Percentiles rank a stretch among this genome's conserved stretches.
These are phyloP conservation scores for Glutinoglossum americanum DNA, from an alignment of 495 filamentous ascomycete species.

Conservation along the genomic window DNA sequence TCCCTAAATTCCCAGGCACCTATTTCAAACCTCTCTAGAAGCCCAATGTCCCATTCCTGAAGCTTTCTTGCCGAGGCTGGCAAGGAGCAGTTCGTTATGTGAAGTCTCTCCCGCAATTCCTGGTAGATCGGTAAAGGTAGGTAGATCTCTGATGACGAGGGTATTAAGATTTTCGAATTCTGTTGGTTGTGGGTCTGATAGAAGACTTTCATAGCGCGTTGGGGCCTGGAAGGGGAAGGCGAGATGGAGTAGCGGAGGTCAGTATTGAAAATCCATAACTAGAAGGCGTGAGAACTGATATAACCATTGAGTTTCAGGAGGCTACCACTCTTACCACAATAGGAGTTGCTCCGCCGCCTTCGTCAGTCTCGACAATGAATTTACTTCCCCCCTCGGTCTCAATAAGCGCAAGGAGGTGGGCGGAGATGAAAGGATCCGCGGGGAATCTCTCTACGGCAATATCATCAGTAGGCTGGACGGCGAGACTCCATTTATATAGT, in stretches of 20 bases:
- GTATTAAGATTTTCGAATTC: neutral
- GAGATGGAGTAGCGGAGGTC: conserved; percentile 41
- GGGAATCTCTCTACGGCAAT: neutral
- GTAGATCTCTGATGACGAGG: conserved; percentile 26
- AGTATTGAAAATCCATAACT: conserved; percentile 51
- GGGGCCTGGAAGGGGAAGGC: conserved; percentile 11
- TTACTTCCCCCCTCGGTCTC: conserved; percentile 26
- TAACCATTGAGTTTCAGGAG: neutral
- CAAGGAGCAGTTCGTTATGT: conserved; percentile 28
- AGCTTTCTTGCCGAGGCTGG: conserved; percentile 34
- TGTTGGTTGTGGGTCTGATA: conserved; percentile 19
- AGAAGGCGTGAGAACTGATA: conserved; percentile 4
- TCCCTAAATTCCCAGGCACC: no score
- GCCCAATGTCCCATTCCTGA: conserved; percentile 43
- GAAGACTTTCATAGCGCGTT: conserved; percentile 45
- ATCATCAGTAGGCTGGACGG: neutral
- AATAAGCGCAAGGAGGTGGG: conserved; percentile 28
- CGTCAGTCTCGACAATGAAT: conserved; percentile 24
- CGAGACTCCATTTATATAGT: conserved; percentile 27
- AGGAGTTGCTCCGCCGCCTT: conserved; percentile 9
- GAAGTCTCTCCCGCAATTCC: conserved; percentile 22
- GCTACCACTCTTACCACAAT: conserved; percentile 20
- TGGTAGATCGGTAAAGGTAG: conserved; percentile 29
- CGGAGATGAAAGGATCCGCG: conserved; percentile 26
- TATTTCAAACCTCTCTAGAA: conserved; percentile 27